phyloP scores from a whole-genome alignment of 352 stramenopile species.

The Phytophthora quininea region DNA sequence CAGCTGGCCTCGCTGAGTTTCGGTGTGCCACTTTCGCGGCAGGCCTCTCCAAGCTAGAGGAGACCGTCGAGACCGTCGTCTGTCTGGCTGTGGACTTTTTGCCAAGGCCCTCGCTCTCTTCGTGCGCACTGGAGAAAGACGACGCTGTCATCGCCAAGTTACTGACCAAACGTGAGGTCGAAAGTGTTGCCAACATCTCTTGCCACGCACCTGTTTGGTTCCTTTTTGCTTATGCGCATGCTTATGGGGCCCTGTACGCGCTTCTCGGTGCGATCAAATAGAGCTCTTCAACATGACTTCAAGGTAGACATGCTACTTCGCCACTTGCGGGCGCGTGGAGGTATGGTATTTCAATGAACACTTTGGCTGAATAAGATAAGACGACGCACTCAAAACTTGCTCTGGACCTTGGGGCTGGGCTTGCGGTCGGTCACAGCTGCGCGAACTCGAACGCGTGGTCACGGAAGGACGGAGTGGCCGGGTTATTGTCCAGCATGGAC shows the following conservation, averaged over 20 bases:
- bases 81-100: no score
- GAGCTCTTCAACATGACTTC: no score
- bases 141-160: neutral
- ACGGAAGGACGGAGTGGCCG: conserved; percentile 27
- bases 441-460: conserved; percentile 39
- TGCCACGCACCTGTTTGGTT: no score
- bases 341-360: neutral
- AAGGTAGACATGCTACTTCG: neutral
- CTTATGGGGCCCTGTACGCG: neutral
- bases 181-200: neutral
- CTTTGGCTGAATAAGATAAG: conserved; percentile 27
- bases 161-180: neutral
- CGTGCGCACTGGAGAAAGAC: neutral
- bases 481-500: conserved; percentile 16
- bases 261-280: no score
- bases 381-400: conserved; percentile 24
- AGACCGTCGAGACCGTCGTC: neutral
- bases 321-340: neutral
- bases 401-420: neutral
- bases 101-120: neutral
- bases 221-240: neutral
- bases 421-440: conserved; percentile 20
- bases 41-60: neutral
- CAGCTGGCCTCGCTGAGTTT: neutral
- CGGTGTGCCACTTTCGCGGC: neutral